Evolutionary conservation across 352 stramenopile species (phyloP).

Genomic region (Globisporangium radiosum): DNA sequence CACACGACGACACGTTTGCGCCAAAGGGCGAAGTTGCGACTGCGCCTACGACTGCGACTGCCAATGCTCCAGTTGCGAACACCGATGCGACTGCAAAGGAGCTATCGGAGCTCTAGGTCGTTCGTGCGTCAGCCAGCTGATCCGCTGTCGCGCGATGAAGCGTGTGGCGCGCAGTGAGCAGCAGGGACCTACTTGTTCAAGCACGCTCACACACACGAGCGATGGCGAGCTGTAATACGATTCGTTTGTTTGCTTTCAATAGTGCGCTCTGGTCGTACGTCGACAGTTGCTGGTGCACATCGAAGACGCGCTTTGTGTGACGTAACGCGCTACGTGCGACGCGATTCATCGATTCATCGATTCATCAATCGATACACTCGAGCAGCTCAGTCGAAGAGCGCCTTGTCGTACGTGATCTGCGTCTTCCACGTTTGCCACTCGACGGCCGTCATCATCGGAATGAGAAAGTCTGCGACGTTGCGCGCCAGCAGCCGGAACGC

Average conservation of each 20-base stretch:
- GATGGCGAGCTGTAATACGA: no score
- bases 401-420: conserved; percentile 71
- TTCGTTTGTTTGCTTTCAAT: no score
- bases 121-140: not conserved
- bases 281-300: no score
- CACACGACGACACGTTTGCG: conserved; percentile 21
- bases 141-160: no score
- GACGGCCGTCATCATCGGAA: conserved; percentile 76
- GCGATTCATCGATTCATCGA: not conserved
- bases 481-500: conserved; percentile 71
- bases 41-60: not conserved
- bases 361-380: not conserved
- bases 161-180: no score
- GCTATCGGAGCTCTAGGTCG: conserved; percentile 4
- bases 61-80: not conserved
- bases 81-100: conserved; percentile 1
- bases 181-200: no score
- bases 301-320: not conserved
- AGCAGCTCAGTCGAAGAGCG: conserved; percentile 60
- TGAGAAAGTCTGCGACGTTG: conserved; percentile 69
- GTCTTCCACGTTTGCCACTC: conserved; percentile 85
- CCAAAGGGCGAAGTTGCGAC: not conserved
- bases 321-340: not conserved
- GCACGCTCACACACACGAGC: no score
- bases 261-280: no score